Percentiles rank a stretch among this genome's conserved stretches.
These are phyloP conservation scores for Boletus mariae DNA, from an alignment of 1,284 basidiomycete species.

Conservation along the genomic window DNA sequence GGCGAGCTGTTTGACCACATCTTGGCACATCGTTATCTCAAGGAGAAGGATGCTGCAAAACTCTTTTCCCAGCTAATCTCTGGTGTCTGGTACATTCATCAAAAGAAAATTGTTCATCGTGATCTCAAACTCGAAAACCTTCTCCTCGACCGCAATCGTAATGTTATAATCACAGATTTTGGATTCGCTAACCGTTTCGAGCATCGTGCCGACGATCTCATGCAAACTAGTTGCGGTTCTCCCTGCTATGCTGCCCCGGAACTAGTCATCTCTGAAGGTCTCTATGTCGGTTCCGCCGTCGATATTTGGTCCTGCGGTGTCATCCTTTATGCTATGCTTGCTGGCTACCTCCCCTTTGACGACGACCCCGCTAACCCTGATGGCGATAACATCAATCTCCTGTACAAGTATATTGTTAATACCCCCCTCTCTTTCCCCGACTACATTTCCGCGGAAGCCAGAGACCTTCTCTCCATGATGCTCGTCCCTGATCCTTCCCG, in stretches of 20 bases:
- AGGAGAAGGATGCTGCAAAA: slow-evolving; percentile 92
- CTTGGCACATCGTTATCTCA: slow-evolving; percentile 94
- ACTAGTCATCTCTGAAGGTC: slow-evolving; percentile 96
- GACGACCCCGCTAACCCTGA: slow-evolving; percentile 99
- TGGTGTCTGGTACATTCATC: slow-evolving; percentile 98
- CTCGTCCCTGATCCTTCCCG: slow-evolving; percentile 79
- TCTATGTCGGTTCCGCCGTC: slow-evolving; percentile 97
- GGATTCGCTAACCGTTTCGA: slow-evolving; percentile 98
- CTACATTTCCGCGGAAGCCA: slow-evolving; percentile 79
- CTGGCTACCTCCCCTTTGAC: slow-evolving; percentile 99
- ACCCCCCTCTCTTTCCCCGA: slow-evolving; percentile 94
- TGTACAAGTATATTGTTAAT: slow-evolving; percentile 99
- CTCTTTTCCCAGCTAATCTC: slow-evolving; percentile 98
- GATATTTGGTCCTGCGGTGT: slow-evolving; percentile 99
- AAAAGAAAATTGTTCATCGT: slow-evolving; percentile 98
- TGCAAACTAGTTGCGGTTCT: slow-evolving; percentile 97
- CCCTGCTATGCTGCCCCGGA: slow-evolving; percentile 99
- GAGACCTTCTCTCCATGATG: slow-evolving; percentile 77
- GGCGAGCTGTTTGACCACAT: slow-evolving; percentile 99
- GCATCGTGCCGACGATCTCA: slow-evolving; percentile 87
- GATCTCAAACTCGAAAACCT: slow-evolving; percentile 99
- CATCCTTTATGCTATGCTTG: slow-evolving; percentile 98
- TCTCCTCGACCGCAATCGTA: slow-evolving; percentile 93
- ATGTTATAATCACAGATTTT: slow-evolving; percentile 99
- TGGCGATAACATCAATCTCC: slow-evolving; percentile 98